These are phyloP conservation scores for Setomelanomma holmii DNA, from an alignment of 2,329 filamentous ascomycete genomes.

Conservation along the genomic window DNA sequence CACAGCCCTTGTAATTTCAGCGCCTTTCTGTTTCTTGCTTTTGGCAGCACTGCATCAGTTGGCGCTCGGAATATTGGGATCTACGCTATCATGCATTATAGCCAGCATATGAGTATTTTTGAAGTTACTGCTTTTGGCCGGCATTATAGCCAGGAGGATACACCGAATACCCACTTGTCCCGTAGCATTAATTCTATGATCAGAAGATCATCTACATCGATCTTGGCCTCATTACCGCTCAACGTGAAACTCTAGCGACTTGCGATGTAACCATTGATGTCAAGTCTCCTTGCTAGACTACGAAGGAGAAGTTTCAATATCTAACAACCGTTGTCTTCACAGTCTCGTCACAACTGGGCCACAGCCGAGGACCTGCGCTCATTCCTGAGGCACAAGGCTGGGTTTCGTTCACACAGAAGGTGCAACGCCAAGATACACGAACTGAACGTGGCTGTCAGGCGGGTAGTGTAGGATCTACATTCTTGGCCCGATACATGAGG, in stretches of 20 bases:
- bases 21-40: conserved; percentile 33
- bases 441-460: too few species aligned
- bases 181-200: conserved; percentile 29
- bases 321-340: background rate
- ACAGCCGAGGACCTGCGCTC: background rate
- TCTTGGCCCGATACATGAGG: background rate
- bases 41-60: conserved; percentile 41
- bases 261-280: too few species aligned
- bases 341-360: background rate
- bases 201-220: conserved; percentile 16
- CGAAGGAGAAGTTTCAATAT: background rate
- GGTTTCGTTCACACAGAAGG: background rate
- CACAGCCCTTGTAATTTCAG: conserved; percentile 46
- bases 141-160: conserved; percentile 31
- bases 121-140: conserved; percentile 29
- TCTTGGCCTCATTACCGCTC: conserved; percentile 1
- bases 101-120: conserved; percentile 21
- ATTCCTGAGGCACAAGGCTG: background rate
- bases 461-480: conserved; percentile 1
- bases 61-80: conserved; percentile 35
- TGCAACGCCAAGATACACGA: too few species aligned
- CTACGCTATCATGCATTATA: conserved; percentile 18
- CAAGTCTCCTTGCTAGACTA: too few species aligned
- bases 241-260: conserved; percentile 10
- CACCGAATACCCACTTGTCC: conserved; percentile 23